Percentiles rank a stretch among this genome's conserved stretches.
These are phyloP conservation scores for Trichoderma sp. DNA, from an alignment of 2,329 filamentous ascomycete genomes.

Conservation along the genomic window DNA sequence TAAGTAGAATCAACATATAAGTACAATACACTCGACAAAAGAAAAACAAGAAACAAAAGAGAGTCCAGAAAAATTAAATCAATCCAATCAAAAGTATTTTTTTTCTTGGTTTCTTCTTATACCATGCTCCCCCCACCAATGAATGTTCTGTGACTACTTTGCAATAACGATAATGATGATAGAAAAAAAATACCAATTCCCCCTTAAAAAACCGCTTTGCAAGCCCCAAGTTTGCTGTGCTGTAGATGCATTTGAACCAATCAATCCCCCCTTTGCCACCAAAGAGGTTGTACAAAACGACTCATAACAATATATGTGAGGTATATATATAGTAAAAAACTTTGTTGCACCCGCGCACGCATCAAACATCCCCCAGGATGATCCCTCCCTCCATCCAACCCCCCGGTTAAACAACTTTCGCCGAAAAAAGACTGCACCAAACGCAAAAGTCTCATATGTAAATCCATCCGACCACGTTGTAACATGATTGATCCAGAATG, in stretches of 20 bases:
- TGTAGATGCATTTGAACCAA: slow-evolving; percentile 3
- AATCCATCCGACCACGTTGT: slow-evolving; percentile 10
- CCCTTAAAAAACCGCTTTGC: neutral
- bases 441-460: slow-evolving; percentile 3
- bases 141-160: neutral
- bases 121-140: neutral
- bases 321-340: slow-evolving; percentile 12
- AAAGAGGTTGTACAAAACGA: slow-evolving; percentile 10
- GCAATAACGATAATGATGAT: neutral
- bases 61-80: neutral
- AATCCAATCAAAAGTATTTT: neutral
- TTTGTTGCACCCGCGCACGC: neutral
- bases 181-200: neutral
- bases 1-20: neutral
- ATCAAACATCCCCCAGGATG: neutral
- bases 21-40: neutral
- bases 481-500: slow-evolving; percentile 11
- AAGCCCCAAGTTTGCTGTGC: neutral
- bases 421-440: slow-evolving; percentile 10
- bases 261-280: neutral
- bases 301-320: slow-evolving; percentile 10
- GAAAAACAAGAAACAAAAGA: neutral
- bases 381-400: neutral
- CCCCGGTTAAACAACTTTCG: neutral
- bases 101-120: neutral